A percentile compares a stretch with the other conserved stretches of the same genome.
Conservation (phyloP, 805 yeast species). For the Naumovozyma dairenensis region DNA sequence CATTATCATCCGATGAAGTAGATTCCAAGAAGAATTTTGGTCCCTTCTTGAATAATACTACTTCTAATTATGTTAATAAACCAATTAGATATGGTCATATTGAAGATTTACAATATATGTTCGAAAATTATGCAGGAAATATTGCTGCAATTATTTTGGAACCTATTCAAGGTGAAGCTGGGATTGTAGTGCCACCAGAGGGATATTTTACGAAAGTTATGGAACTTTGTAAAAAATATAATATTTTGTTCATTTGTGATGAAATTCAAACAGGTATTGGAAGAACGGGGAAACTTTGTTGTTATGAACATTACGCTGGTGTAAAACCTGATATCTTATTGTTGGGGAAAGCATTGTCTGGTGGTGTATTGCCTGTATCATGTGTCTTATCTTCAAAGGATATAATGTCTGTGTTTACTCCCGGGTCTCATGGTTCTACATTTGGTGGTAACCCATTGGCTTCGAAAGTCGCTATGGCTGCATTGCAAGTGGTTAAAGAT, state of each 20-base stretch:
- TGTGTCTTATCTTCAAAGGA: slow-evolving; percentile 86
- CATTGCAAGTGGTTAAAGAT: slow-evolving; percentile 79
- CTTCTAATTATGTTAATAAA: slow-evolving; percentile 61
- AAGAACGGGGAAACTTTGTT: slow-evolving; percentile 89
- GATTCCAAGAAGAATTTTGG: slow-evolving; percentile 86
- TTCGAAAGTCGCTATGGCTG: slow-evolving; percentile 87
- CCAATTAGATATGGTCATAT: slow-evolving; percentile 69
- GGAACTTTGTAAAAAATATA: slow-evolving; percentile 68
- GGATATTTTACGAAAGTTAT: slow-evolving; percentile 69
- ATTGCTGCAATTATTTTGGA: slow-evolving; percentile 87
- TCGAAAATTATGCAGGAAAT: slow-evolving; percentile 72
- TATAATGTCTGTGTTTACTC: slow-evolving; percentile 79
- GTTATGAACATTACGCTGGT: slow-evolving; percentile 71
- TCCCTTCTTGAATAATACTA: slow-evolving; percentile 76
- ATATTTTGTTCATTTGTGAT: slow-evolving; percentile 84
- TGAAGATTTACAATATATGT: slow-evolving; percentile 78
- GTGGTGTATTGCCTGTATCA: slow-evolving; percentile 89
- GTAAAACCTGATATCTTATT: slow-evolving; percentile 84
- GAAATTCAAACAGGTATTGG: slow-evolving; percentile 98
- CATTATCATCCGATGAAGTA: slow-evolving; percentile 85
- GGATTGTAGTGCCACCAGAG: slow-evolving; percentile 85
- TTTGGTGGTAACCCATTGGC: slow-evolving; percentile 97
- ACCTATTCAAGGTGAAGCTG: slow-evolving; percentile 98
- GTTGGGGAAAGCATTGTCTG: slow-evolving; percentile 90
- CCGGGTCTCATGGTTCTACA: slow-evolving; percentile 96